Conservation (phyloP, 2,329 filamentous ascomycete species). For the Aureobasidium sp. region DNA sequence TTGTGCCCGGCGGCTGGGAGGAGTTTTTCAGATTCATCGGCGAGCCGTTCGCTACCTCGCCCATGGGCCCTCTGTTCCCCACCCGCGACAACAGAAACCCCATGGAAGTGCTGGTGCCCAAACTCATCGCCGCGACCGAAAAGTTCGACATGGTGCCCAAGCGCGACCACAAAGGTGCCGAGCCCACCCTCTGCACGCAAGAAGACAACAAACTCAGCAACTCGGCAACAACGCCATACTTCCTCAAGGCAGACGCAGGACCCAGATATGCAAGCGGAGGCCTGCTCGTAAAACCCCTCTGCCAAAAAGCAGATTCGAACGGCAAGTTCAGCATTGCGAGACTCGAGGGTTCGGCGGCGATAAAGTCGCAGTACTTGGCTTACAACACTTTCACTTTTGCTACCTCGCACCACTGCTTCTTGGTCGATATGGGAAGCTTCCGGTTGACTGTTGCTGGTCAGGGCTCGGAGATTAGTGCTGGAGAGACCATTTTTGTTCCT, state of each 20-base stretch:
- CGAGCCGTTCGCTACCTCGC: constrained; percentile 38
- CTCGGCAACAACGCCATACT: constrained; percentile 40
- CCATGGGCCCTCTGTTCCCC: constrained; percentile 38
- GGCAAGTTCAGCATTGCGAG: constrained; percentile 49
- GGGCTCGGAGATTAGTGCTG: constrained; percentile 35
- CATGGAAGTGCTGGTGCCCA: constrained; percentile 45
- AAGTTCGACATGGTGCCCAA: constrained; percentile 51
- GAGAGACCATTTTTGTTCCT: constrained; percentile 45
- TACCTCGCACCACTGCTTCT: constrained; percentile 47
- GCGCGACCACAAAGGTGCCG: constrained; percentile 42
- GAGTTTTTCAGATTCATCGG: constrained; percentile 55
- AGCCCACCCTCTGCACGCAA: constrained; percentile 36
- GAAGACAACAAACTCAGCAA: constrained; percentile 37
- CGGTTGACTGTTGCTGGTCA: constrained; percentile 35
- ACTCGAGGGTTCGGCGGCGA: constrained; percentile 35
- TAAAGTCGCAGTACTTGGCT: constrained; percentile 29
- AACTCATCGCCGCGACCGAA: constrained; percentile 49
- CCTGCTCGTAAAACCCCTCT: constrained; percentile 42
- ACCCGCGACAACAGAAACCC: constrained; percentile 48
- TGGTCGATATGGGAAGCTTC: constrained; percentile 42
- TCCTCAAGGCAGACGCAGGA: constrained; percentile 45
- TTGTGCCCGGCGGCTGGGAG: constrained; percentile 53
- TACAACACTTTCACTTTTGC: constrained; percentile 29
- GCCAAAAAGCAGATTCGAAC: constrained; percentile 41
- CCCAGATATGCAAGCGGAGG: constrained; percentile 43